phyloP scores from a whole-genome alignment of 306 rosid species.

The Castanea mollissima region DNA sequence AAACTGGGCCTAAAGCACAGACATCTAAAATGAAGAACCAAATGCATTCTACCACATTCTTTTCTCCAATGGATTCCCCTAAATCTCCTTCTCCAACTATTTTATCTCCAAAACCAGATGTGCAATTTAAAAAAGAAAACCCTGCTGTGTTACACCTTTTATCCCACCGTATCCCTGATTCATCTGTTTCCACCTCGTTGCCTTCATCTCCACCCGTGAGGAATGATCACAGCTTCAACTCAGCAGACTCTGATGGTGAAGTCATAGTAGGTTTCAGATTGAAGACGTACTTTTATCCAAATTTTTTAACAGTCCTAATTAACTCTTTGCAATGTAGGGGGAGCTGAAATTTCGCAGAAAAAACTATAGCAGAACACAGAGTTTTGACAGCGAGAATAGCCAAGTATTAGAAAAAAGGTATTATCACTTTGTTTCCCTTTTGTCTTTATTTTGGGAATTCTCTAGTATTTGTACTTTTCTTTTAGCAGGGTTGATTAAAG shows the following conservation, averaged over 20 bases:
- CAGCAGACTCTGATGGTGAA: constrained; percentile 62
- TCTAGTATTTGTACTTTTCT: constrained; percentile 2
- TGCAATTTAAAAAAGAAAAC: constrained; percentile 33
- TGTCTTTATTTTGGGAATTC: not conserved
- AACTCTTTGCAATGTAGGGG: constrained; percentile 40
- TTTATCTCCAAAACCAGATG: constrained; percentile 35
- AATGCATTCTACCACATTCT: constrained; percentile 45
- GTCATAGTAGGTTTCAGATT: constrained; percentile 38
- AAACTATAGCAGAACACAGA: constrained; percentile 23
- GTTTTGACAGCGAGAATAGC: constrained; percentile 41
- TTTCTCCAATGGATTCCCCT: constrained; percentile 67
- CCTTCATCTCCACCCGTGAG: constrained; percentile 48
- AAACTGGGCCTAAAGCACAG: constrained; percentile 29
- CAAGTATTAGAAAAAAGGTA: constrained; percentile 58
- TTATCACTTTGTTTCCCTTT: not conserved
- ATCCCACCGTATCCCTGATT: constrained; percentile 43
- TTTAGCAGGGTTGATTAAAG: not conserved
- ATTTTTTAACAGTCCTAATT: constrained; percentile 7
- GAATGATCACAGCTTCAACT: constrained; percentile 50
- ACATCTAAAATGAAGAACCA: constrained; percentile 40
- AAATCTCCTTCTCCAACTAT: constrained; percentile 36
- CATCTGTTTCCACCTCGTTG: constrained; percentile 44
- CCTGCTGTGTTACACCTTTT: constrained; percentile 45
- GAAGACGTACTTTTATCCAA: constrained; percentile 2
- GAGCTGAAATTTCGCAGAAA: constrained; percentile 36